Base-by-base conservation (phyloP, 345 rosid genomes). In the Dimocarpus longan region DNA sequence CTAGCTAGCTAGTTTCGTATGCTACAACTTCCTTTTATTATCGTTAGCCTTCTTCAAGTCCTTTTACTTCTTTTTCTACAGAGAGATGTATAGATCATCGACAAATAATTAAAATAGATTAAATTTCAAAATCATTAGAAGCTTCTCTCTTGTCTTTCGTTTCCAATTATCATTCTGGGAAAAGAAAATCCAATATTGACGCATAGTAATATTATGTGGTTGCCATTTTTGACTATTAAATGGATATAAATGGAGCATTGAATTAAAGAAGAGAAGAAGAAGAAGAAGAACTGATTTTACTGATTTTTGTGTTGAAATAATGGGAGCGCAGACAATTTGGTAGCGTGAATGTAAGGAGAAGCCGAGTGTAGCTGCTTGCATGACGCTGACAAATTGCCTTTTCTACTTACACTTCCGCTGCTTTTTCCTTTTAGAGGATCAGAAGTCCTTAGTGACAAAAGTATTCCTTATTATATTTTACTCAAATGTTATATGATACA, bases 81-180 rank as follows among this genome's bases (percentile, higher is more conserved):
- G 62, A 80, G 69, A 80, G 80, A 71, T 82, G 84, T 84, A 82
- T 80, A 87, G 82, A 75, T 65, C 42, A 79, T 73, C 69, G 79
- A 81, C 79, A 76, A 59, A 72, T 26, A 54, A 66, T 68, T 60
- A 6, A 10, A 44, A 19, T 64, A 78, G 83, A 81, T 74, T 48
- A 77, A 76, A 67, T n/a, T 68, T 9, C 46, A 21, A 81, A 81
- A 70, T 76, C 16, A 66, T 70, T 76, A 70, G 78, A 84, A 78
- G 66, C 64, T 69, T 73, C 59, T 68, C 52, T 44, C 75, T 40
- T 12, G 52, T 22, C 52, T 39, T 56, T 63, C 22, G 19, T 28
- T 66, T 66, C 10, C 11, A 12, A 28, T 74, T 8, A 46, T 56
- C 5, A 0, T 11, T 9, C 9, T 48, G 15, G 40, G n/a, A 22